Percentiles rank a stretch among this genome's conserved stretches.
These are phyloP conservation scores for Malus orientalis DNA, from an alignment of 306 rosid genomes.

Conservation along the genomic window DNA sequence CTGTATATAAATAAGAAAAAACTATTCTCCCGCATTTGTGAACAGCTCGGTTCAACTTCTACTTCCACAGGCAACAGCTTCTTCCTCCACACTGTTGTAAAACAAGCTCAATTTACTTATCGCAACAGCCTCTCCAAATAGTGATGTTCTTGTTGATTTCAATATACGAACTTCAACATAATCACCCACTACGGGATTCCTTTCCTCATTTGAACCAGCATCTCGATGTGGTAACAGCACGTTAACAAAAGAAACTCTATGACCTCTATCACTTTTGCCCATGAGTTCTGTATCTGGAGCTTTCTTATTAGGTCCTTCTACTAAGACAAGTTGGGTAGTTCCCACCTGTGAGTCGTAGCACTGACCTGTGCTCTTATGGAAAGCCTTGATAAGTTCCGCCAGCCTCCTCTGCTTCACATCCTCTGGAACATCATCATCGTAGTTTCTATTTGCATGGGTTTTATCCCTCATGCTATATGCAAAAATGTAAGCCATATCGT, in stretches of 20 bases:
- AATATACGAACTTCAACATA: slow-evolving; percentile 74
- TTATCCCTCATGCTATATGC: slow-evolving; percentile 99
- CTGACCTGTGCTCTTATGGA: slow-evolving; percentile 85
- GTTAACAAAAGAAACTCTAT: slow-evolving; percentile 60
- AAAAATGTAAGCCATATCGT: slow-evolving; percentile 97
- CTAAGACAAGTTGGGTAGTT: slow-evolving; percentile 75
- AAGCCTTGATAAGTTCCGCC: slow-evolving; percentile 70
- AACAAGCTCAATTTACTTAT: slow-evolving; percentile 66
- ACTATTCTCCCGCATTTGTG: neutral
- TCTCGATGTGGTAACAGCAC: slow-evolving; percentile 51
- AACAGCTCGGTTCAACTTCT: slow-evolving; percentile 19
- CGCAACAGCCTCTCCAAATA: slow-evolving; percentile 72
- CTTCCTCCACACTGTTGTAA: slow-evolving; percentile 32
- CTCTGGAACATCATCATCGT: slow-evolving; percentile 79
- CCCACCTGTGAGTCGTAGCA: slow-evolving; percentile 74
- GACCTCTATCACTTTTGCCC: slow-evolving; percentile 94
- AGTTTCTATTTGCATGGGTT: slow-evolving; percentile 93
- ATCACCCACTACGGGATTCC: slow-evolving; percentile 75
- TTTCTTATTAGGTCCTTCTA: slow-evolving; percentile 90
- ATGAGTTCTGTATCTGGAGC: slow-evolving; percentile 82
- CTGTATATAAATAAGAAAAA: neutral
- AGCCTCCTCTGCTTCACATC: slow-evolving; percentile 89
- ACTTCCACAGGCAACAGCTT: slow-evolving; percentile 49
- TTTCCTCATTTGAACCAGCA: slow-evolving; percentile 28
- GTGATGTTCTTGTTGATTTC: slow-evolving; percentile 80